Percentiles rank a stretch among this genome's conserved stretches.
These are phyloP conservation scores for Pseudotsuga menziesii DNA, from an alignment of 75 land plant species.

Conservation along the genomic window DNA sequence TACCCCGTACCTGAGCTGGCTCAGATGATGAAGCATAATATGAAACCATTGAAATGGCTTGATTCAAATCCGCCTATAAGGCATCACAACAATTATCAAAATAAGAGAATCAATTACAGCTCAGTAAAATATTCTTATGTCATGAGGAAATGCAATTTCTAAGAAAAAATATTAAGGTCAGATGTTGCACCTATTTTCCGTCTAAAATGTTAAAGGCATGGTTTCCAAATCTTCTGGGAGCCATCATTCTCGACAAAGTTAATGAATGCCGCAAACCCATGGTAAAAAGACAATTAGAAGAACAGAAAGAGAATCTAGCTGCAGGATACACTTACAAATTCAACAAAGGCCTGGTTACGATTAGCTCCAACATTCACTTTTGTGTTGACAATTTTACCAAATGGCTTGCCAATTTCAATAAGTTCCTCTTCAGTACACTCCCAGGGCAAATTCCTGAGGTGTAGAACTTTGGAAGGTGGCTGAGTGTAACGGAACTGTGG, in stretches of 20 bases:
- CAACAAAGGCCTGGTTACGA: conserved; percentile 83
- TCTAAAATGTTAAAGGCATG: too few species aligned
- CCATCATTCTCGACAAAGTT: too few species aligned
- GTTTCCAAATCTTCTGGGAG: too few species aligned
- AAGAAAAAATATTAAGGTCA: too few species aligned
- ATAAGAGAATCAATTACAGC: too few species aligned
- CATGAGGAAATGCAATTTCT: background rate
- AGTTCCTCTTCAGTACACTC: conserved; percentile 92
- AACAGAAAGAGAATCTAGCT: background rate
- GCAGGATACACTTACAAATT: conserved; percentile 54
- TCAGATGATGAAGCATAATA: conserved; percentile 92
- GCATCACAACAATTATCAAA: background rate
- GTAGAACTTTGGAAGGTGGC: conserved; percentile 84
- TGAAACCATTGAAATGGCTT: conserved; percentile 87
- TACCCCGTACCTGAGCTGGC: conserved; percentile 92
- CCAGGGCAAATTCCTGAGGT: conserved; percentile 83
- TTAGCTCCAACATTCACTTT: conserved; percentile 88
- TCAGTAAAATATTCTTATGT: background rate
- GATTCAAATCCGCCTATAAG: conserved; percentile 75
- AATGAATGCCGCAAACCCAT: background rate
- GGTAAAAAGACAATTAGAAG: background rate
- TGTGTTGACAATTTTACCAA: conserved; percentile 85
- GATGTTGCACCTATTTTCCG: too few species aligned
- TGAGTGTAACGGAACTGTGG: conserved; percentile 86
- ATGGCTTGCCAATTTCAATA: conserved; percentile 75